Conservation (phyloP, 176 grass and related monocot genomes). For the Poa annua region DNA sequence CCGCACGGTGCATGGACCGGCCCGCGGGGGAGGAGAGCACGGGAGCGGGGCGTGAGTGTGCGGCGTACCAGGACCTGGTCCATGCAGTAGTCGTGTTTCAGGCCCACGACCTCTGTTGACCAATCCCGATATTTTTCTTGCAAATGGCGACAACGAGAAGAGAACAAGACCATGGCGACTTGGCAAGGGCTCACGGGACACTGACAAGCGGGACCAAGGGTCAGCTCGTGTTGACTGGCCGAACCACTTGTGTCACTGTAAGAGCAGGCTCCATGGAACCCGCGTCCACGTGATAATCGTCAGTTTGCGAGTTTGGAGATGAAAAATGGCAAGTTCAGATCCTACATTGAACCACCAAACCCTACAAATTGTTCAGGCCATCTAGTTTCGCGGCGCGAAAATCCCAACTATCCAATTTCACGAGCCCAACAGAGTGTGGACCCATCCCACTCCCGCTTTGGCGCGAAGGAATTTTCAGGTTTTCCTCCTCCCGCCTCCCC, state of each 20-base stretch:
- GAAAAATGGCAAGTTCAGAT: no score
- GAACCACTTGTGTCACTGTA: background rate
- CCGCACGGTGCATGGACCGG: conserved; percentile 14
- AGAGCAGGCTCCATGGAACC: no score
- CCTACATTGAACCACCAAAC: no score
- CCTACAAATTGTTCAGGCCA: no score
- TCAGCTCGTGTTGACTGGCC: background rate
- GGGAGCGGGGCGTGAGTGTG: background rate
- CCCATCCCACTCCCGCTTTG: no score
- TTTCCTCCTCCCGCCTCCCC: no score
- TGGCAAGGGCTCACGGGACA: background rate
- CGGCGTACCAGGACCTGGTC: conserved; percentile 37
- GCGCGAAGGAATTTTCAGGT: no score
- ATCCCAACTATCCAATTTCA: no score
- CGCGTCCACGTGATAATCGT: no score
- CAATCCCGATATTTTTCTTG: background rate
- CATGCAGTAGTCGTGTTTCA: background rate
- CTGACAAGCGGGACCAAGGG: background rate
- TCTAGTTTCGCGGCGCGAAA: no score
- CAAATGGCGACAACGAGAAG: background rate
- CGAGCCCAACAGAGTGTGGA: no score
- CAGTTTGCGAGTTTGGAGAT: no score
- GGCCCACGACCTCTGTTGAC: background rate
- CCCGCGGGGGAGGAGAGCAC: background rate
- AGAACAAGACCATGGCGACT: background rate